These are phyloP conservation scores for Sclerospora graminicola DNA, from an alignment of 352 stramenopile species.

Conservation along the genomic window DNA sequence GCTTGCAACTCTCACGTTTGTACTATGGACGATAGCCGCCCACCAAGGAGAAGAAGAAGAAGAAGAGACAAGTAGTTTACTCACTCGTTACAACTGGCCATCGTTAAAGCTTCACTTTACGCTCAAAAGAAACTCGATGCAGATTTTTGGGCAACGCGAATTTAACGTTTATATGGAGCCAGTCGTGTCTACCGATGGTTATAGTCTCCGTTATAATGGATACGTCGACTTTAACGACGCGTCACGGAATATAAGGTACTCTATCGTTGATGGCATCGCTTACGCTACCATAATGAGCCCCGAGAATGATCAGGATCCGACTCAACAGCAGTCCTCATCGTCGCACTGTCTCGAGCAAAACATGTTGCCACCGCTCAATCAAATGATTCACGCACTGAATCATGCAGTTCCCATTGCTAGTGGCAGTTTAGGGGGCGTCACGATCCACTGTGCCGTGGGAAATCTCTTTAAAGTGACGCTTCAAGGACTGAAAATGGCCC, in stretches of 20 bases:
- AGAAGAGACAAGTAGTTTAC: no score
- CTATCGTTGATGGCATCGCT: conserved; percentile 22
- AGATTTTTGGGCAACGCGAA: conserved; percentile 17
- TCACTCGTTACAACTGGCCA: conserved; percentile 18
- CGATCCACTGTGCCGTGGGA: conserved; percentile 21
- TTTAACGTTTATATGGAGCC: conserved; percentile 31
- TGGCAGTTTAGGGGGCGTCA: conserved; percentile 4
- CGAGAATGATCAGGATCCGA: conserved; percentile 6
- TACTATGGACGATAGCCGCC: no score
- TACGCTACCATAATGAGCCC: no score
- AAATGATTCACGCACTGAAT: conserved; percentile 19
- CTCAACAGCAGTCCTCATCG: conserved; percentile 1
- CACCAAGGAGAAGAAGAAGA: no score
- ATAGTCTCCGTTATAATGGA: conserved; percentile 25
- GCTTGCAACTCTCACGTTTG: no score
- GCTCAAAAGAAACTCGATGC: conserved; percentile 29
- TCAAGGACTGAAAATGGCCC: conserved; percentile 14
- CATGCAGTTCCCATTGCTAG: conserved; percentile 6
- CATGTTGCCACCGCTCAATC: conserved; percentile 18
- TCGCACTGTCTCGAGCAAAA: conserved; percentile 15
- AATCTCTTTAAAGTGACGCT: conserved; percentile 26
- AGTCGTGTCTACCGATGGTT: conserved; percentile 15
- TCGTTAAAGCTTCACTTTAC: conserved; percentile 32
- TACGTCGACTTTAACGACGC: conserved; percentile 19
- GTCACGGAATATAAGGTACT: conserved; percentile 17